Conservation (phyloP, 2,329 filamentous ascomycete species). For the Juglanconis sp. region DNA sequence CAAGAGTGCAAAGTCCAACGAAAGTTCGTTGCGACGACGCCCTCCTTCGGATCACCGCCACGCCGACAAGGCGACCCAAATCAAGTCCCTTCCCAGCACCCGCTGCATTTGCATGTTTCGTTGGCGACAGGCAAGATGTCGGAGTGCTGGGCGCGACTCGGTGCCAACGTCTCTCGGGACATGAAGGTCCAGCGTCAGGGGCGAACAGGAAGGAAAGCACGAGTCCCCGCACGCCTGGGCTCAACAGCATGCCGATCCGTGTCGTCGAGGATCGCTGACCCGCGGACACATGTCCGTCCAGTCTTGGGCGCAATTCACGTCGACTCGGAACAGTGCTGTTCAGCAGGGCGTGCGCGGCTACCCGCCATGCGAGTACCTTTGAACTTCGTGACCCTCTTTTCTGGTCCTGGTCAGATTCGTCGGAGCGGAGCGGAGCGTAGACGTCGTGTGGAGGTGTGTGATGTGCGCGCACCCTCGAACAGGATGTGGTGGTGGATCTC, state of each 20-base stretch:
- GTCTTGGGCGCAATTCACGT: not conserved
- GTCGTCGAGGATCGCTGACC: not conserved
- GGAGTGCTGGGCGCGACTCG: not conserved
- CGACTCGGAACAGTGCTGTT: not conserved
- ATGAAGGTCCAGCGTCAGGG: not conserved
- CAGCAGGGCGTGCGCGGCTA: conserved; percentile 7
- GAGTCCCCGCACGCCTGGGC: conserved; percentile 8
- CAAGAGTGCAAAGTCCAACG: not conserved
- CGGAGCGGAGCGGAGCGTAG: not conserved
- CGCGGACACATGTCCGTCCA: conserved; percentile 1
- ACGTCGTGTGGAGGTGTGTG: not conserved
- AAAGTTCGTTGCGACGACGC: not conserved
- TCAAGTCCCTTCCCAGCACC: not conserved
- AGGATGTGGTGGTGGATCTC: not conserved
- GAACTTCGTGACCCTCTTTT: not conserved
- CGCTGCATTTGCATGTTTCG: not conserved
- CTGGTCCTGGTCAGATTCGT: not conserved
- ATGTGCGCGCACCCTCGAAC: not conserved
- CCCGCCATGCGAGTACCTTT: conserved; percentile 12
- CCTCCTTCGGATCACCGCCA: not conserved
- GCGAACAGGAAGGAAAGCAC: not conserved
- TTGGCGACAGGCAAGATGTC: not conserved
- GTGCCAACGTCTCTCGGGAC: not conserved
- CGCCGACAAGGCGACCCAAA: conserved; percentile 2
- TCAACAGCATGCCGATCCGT: not conserved